A percentile compares a stretch with the other conserved stretches of the same genome.
Evolutionary conservation across 2,329 filamentous ascomycete species (phyloP).

Genomic region (Fusarium xyrophilum): DNA sequence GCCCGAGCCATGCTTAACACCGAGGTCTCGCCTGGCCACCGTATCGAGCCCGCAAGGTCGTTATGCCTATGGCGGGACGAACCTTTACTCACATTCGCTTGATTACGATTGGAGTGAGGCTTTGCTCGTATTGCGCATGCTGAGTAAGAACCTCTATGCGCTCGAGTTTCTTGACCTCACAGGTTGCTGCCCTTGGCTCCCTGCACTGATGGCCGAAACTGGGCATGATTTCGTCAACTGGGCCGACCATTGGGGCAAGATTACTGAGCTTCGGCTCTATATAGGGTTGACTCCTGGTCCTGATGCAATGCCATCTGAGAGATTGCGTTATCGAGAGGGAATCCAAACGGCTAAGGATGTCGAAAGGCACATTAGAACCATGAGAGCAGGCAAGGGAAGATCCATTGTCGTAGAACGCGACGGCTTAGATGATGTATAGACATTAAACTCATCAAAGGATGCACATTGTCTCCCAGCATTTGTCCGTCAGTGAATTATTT

Average conservation of each 20-base stretch:
- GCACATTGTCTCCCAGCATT: neutral
- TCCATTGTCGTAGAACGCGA: constrained; percentile 59
- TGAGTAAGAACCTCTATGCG: constrained; percentile 62
- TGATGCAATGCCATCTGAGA: constrained; percentile 46
- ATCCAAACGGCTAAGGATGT: constrained; percentile 50
- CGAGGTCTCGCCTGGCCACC: constrained; percentile 58
- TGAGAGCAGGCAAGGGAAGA: constrained; percentile 56
- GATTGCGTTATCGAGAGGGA: constrained; percentile 46
- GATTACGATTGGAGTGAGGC: constrained; percentile 68
- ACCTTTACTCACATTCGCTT: constrained; percentile 63
- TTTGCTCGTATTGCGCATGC: constrained; percentile 59
- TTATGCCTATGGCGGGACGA: constrained; percentile 62
- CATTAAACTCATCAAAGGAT: neutral
- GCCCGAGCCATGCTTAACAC: constrained; percentile 66
- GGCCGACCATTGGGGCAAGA: constrained; percentile 61
- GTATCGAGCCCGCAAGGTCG: constrained; percentile 54
- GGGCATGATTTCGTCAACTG: constrained; percentile 61
- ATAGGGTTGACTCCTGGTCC: constrained; percentile 52
- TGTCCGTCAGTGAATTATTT: neutral
- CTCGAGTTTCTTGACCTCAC: constrained; percentile 68
- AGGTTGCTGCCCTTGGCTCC: constrained; percentile 64
- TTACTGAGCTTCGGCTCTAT: constrained; percentile 54
- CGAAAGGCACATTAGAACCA: constrained; percentile 56
- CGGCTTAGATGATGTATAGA: constrained; percentile 29
- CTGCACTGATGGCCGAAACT: constrained; percentile 52